A percentile compares a stretch with the other conserved stretches of the same genome.
Conservation (phyloP, 345 rosid genomes). For the Linum usitatissimum region DNA sequence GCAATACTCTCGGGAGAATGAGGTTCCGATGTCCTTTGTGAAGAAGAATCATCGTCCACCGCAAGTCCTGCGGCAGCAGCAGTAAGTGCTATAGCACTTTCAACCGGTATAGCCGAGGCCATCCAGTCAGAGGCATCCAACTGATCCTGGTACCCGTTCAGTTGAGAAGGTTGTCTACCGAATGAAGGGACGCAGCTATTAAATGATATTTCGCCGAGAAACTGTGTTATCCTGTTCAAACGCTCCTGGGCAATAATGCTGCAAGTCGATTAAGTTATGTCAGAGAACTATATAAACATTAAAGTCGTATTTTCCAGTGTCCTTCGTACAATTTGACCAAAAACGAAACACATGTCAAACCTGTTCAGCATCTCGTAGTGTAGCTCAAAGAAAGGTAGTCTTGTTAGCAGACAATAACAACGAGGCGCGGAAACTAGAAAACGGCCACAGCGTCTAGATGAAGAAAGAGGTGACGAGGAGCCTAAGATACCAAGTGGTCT, state of each 20-base stretch:
- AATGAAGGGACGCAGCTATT: conserved; percentile 32
- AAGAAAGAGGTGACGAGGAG: conserved; percentile 42
- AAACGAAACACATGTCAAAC: conserved; percentile 29
- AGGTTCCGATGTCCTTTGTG: conserved; percentile 41
- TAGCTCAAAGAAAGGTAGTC: conserved; percentile 90
- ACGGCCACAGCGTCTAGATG: conserved; percentile 51
- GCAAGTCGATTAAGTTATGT: conserved; percentile 35
- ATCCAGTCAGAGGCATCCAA: conserved; percentile 49
- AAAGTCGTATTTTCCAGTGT: not conserved
- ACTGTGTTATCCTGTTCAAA: conserved; percentile 74
- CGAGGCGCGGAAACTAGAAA: conserved; percentile 96
- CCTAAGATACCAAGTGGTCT: conserved; percentile 74
- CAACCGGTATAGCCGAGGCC: conserved; percentile 72
- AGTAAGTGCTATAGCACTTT: conserved; percentile 55
- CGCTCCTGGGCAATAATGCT: conserved; percentile 98
- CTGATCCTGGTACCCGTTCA: conserved; percentile 27
- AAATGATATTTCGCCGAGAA: conserved; percentile 63
- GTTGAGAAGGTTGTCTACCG: conserved; percentile 30
- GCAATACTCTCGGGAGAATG: conserved; percentile 51
- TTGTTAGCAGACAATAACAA: conserved; percentile 86
- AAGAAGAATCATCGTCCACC: conserved; percentile 45
- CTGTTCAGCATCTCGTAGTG: conserved; percentile 97
- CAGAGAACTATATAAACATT: conserved; percentile 5
- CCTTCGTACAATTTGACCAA: conserved; percentile 10
- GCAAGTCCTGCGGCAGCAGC: conserved; percentile 80